Conservation (phyloP, 257 asterid species). For the Penstemon davidsonii region DNA sequence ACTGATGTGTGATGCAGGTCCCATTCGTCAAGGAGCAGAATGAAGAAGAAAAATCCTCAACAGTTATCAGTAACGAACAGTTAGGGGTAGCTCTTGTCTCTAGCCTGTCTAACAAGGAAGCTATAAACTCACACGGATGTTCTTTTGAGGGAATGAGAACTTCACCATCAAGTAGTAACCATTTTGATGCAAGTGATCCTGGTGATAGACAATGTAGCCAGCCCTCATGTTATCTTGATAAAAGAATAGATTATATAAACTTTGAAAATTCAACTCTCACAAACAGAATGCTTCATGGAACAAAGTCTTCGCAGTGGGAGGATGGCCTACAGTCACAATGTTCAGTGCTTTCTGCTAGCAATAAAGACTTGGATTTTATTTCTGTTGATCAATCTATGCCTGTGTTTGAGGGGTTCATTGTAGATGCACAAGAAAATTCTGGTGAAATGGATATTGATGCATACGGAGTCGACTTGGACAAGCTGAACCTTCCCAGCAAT, state of each 20-base stretch:
- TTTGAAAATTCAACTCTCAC: conserved; percentile 31
- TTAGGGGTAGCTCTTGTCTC: conserved; percentile 34
- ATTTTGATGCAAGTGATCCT: conserved; percentile 31
- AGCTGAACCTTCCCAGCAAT: conserved; percentile 49
- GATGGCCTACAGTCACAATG: conserved; percentile 30
- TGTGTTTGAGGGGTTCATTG: conserved; percentile 63
- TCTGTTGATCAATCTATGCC: conserved; percentile 58
- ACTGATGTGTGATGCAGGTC: conserved; percentile 45
- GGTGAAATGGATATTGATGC: conserved; percentile 47
- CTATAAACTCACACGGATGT: conserved; percentile 40
- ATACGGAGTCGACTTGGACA: conserved; percentile 45
- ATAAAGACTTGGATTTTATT: conserved; percentile 36
- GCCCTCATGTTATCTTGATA: conserved; percentile 31
- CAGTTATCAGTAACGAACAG: conserved; percentile 31
- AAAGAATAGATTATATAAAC: conserved; percentile 27
- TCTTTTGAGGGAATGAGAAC: conserved; percentile 32
- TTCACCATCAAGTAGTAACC: conserved; percentile 23
- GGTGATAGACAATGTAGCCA: conserved; percentile 37
- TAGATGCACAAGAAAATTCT: conserved; percentile 43
- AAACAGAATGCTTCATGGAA: conserved; percentile 31
- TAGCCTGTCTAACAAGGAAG: conserved; percentile 36
- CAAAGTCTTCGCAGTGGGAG: conserved; percentile 32
- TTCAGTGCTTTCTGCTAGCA: conserved; percentile 41
- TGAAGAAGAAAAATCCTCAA: conserved; percentile 28
- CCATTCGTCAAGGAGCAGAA: conserved; percentile 29